These are phyloP conservation scores for Mercurialis annua DNA, from an alignment of 345 rosid genomes.

Conservation along the genomic window DNA sequence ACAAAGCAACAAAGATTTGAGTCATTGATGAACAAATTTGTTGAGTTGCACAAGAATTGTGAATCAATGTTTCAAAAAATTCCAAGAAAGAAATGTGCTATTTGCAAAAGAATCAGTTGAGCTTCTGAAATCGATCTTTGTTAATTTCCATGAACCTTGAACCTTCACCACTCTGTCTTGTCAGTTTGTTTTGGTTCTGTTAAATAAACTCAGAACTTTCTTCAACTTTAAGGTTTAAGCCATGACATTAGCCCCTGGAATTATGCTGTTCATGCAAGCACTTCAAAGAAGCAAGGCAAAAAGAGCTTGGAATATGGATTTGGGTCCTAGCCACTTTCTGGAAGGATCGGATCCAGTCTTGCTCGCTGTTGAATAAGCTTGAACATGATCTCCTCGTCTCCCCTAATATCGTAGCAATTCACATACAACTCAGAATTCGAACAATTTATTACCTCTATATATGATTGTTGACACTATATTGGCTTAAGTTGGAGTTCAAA, in stretches of 20 bases:
- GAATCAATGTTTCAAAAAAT: constrained; percentile 26
- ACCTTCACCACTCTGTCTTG: constrained; percentile 8
- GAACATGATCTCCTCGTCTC: constrained; percentile 39
- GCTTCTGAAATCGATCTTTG: constrained; percentile 13
- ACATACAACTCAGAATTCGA: neutral
- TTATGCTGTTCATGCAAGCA: constrained; percentile 6
- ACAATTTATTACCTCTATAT: no score
- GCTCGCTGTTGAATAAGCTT: constrained; percentile 40
- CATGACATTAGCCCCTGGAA: constrained; percentile 12
- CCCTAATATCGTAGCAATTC: constrained; percentile 35
- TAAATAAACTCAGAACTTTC: constrained; percentile 7
- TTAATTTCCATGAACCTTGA: constrained; percentile 15
- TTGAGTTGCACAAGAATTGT: constrained; percentile 41
- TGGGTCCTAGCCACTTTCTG: constrained; percentile 39
- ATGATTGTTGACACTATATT: no score
- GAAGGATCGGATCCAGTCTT: constrained; percentile 28
- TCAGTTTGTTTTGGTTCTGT: neutral
- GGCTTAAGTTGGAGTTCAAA: no score
- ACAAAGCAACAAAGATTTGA: constrained; percentile 21
- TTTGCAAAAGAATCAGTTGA: constrained; percentile 24
- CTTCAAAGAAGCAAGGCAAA: constrained; percentile 73
- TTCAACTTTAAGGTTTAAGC: constrained; percentile 12
- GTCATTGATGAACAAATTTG: constrained; percentile 24
- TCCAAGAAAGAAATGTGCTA: constrained; percentile 15
- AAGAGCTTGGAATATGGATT: constrained; percentile 68